These are phyloP conservation scores for Fusarium domesticum DNA, from an alignment of 2,329 filamentous ascomycete species.

Conservation along the genomic window DNA sequence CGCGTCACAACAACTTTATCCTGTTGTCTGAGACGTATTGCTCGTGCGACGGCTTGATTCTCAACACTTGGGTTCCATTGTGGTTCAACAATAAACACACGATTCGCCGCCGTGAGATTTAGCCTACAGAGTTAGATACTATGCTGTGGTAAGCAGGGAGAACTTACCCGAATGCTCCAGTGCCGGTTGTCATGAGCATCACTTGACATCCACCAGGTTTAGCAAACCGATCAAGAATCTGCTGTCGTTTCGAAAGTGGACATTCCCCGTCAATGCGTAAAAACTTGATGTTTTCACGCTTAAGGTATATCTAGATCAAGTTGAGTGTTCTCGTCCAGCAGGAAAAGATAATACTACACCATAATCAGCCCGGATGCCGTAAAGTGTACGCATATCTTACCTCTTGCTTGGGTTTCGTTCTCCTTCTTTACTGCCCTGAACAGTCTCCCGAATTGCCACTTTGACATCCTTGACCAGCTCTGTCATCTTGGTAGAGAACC, in stretches of 20 bases:
- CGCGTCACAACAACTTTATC: slow-evolving; percentile 42
- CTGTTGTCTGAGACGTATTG: slow-evolving; percentile 45
- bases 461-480: slow-evolving; percentile 32
- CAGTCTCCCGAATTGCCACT: slow-evolving; percentile 1
- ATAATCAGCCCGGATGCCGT: neutral
- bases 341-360: slow-evolving; percentile 43
- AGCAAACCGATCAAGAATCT: slow-evolving; percentile 39
- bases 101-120: slow-evolving; percentile 47
- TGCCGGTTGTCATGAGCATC: slow-evolving; percentile 52
- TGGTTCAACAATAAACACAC: slow-evolving; percentile 50
- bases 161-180: slow-evolving; percentile 48
- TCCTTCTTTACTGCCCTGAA: neutral
- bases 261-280: slow-evolving; percentile 45
- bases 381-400: neutral
- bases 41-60: slow-evolving; percentile 49
- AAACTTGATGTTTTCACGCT: slow-evolving; percentile 26
- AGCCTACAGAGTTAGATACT: slow-evolving; percentile 29
- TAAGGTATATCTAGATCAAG: slow-evolving; percentile 34
- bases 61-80: slow-evolving; percentile 56
- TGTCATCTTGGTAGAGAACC: slow-evolving; percentile 35
- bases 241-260: slow-evolving; percentile 35
- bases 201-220: slow-evolving; percentile 29
- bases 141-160: neutral
- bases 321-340: slow-evolving; percentile 45
- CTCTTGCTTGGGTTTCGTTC: neutral